phyloP scores from a whole-genome alignment of 192 early-diverging fungal genomes.

The Gamsiella multidivaricata region DNA sequence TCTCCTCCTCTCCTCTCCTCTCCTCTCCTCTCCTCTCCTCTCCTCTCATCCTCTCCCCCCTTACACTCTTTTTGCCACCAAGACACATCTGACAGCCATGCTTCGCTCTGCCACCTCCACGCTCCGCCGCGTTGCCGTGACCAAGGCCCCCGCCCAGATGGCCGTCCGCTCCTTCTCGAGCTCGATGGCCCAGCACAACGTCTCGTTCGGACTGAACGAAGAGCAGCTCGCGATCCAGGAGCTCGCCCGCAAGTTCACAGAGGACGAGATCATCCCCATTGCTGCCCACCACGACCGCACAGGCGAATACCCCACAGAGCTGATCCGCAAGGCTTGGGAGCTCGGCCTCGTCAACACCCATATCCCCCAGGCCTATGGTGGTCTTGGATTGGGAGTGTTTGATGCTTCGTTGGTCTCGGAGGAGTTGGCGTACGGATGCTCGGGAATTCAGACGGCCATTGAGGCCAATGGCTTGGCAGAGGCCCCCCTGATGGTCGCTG shows the following conservation, averaged over 20 bases:
- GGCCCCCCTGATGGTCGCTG: constrained; percentile 90
- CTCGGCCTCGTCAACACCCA: constrained; percentile 93
- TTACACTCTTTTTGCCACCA: background rate
- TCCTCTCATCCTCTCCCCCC: background rate
- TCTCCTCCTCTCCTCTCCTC: background rate
- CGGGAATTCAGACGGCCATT: constrained; percentile 95
- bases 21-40: constrained; percentile 4
- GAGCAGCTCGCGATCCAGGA: constrained; percentile 91
- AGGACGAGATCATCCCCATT: constrained; percentile 88
- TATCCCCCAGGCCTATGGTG: constrained; percentile 86
- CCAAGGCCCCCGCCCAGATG: constrained; percentile 38
- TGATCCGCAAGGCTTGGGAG: constrained; percentile 93
- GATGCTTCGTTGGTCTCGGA: constrained; percentile 89
- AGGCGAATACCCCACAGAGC: constrained; percentile 89
- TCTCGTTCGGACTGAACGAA: constrained; percentile 78
- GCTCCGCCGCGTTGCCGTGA: constrained; percentile 27
- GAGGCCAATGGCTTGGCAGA: constrained; percentile 97
- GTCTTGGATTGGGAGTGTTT: constrained; percentile 88
- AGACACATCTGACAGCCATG: constrained; percentile 12
- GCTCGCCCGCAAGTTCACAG: constrained; percentile 89
- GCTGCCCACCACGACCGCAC: constrained; percentile 95
- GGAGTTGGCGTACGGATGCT: constrained; percentile 93
- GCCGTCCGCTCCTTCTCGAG: constrained; percentile 47
- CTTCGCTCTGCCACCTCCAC: constrained; percentile 44
- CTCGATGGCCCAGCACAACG: constrained; percentile 35